Evolutionary conservation across 2,329 filamentous ascomycete species (phyloP).

Genomic region (Penicillium sp.): DNA sequence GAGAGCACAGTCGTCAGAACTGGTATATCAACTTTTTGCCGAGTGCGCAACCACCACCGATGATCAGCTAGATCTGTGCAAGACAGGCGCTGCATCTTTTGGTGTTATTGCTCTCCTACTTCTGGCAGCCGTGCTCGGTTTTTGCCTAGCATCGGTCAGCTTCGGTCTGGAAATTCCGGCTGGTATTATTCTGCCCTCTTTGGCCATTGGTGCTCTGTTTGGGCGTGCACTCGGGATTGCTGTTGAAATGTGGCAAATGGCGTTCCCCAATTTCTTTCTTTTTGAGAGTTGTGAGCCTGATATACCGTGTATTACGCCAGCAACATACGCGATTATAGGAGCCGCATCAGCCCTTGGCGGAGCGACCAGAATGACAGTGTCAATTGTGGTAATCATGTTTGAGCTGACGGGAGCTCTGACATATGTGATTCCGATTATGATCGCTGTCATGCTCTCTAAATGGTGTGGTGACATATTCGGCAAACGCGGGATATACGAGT

Average conservation of each 20-base stretch:
- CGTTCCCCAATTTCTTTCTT: conserved; percentile 70
- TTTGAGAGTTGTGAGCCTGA: conserved; percentile 83
- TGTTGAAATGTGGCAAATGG: conserved; percentile 81
- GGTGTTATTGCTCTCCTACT: conserved; percentile 79
- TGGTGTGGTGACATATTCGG: conserved; percentile 97
- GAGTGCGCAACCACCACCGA: conserved; percentile 80
- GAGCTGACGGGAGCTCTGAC: conserved; percentile 94
- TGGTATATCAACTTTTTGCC: conserved; percentile 86
- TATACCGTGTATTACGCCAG: conserved; percentile 82
- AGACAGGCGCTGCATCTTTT: conserved; percentile 75
- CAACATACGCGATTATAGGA: conserved; percentile 93
- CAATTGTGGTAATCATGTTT: conserved; percentile 99
- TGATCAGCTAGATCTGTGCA: conserved; percentile 87
- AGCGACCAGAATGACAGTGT: conserved; percentile 93
- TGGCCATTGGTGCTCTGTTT: conserved; percentile 88
- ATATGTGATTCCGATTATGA: conserved; percentile 97
- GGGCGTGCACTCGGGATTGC: conserved; percentile 86
- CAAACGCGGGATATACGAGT: conserved; percentile 90
- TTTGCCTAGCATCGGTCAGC: conserved; percentile 79
- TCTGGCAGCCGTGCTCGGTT: conserved; percentile 76
- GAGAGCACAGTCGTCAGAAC: conserved; percentile 84
- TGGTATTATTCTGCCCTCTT: conserved; percentile 91
- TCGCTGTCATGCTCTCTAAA: conserved; percentile 95
- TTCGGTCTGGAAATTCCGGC: conserved; percentile 94
- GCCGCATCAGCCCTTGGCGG: conserved; percentile 91